Base-by-base conservation (phyloP, 202 grass and related monocot genomes). In the Digitaria exilis region DNA sequence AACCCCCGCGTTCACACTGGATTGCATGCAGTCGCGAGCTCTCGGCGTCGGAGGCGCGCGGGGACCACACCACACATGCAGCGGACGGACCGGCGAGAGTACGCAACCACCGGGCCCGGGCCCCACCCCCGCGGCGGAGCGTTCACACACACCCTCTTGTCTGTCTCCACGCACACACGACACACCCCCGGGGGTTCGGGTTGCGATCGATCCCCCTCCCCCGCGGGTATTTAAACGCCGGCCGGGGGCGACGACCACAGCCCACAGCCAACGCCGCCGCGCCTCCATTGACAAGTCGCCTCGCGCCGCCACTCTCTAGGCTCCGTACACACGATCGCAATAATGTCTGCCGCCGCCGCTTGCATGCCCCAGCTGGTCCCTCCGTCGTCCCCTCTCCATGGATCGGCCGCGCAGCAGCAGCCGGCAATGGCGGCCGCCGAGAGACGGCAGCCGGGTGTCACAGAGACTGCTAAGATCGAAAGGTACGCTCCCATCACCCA, bases 121-220 rank as follows among this genome's bases (percentile, higher is more conserved):
- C 8, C 77, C 48, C 64, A 21, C 8, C 8, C 8, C 32, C 31
- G 50, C 50, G 71, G 39, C 2, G 71, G 71, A 39, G 65, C 79
- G 79, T 81, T 81, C 79, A 81, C 79, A 81, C 78, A n/a, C n/a
- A n/a, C n/a, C n/a, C 35, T 70, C 24, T 71, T 71, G 68, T 19
- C 13, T 71, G 68, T 19, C 13, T 71, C 43, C 67, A 70, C 22
- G 5, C 42, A 6, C n/a, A n/a, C n/a, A n/a, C n/a, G n/a, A n/a
- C n/a, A n/a, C 37, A 15, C 16, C 14, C 6, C 21, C 21, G 15
- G 24, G 43, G 24, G 43, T 44, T 70, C 42, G 2, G 66, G n/a
- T 26, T 8, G 34, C 64, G 64, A 39, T 66, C 64, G 64, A 39
- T 66, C 11, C 11, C 22, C 51, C 7, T 7, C 3, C 11, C 5